phyloP scores from a whole-genome alignment of 129 eudicot genomes.

The Ambrosia artemisiifolia region DNA sequence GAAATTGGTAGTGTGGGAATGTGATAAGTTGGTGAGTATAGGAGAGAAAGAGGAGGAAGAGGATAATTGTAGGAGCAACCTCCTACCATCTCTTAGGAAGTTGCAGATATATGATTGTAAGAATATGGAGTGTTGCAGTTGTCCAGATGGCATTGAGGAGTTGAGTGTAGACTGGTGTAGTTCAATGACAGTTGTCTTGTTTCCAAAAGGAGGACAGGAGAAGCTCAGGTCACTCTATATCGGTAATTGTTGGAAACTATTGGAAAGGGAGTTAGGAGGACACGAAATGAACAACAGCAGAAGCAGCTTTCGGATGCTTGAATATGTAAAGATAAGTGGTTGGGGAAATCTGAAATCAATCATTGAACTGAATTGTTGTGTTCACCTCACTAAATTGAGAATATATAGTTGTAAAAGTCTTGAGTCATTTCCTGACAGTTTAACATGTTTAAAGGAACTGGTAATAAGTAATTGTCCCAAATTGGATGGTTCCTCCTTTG shows the following conservation, averaged over 20 bases:
- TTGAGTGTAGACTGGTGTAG: not conserved
- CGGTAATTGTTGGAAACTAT: not conserved
- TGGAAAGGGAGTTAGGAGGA: not conserved
- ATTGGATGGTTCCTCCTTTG: conserved; percentile 1
- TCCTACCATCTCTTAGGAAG: not conserved
- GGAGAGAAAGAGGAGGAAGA: not conserved
- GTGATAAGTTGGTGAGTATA: not conserved
- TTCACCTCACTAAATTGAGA: not conserved
- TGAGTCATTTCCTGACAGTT: too few species aligned
- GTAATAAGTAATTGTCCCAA: too few species aligned
- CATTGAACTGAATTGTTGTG: not conserved
- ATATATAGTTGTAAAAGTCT: not conserved
- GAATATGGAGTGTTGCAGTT: not conserved
- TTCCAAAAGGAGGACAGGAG: not conserved
- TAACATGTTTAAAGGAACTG: too few species aligned
- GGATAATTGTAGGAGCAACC: not conserved
- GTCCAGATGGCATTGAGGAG: not conserved
- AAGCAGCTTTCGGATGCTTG: conserved; percentile 1
- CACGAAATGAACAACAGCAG: not conserved
- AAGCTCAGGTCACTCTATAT: not conserved
- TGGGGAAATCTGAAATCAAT: conserved; percentile 5
- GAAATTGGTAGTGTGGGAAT: not conserved
- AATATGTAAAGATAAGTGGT: not conserved
- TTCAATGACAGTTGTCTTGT: too few species aligned
- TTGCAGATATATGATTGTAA: not conserved